A percentile compares a stretch with the other conserved stretches of the same genome.
Evolutionary conservation across 2,329 filamentous ascomycete species (phyloP).

Genomic region (Alternaria sp.): DNA sequence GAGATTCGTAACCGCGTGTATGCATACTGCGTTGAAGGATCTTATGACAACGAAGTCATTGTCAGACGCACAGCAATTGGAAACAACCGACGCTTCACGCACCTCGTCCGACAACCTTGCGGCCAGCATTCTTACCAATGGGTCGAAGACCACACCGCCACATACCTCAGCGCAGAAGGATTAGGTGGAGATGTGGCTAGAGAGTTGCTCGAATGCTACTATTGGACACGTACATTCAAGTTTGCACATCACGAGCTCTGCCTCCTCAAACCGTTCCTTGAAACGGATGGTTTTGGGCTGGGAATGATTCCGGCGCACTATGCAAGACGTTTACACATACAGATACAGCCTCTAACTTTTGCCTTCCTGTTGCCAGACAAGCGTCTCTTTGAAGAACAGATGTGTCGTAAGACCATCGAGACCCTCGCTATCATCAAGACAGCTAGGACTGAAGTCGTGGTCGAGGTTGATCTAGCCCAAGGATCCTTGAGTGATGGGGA

Average conservation of each 20-base stretch:
- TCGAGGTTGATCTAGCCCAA: conserved; percentile 17
- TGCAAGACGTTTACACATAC: conserved; percentile 20
- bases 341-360: conserved; percentile 21
- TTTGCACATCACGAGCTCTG: conserved; percentile 28
- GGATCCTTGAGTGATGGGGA: conserved; percentile 8
- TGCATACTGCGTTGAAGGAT: conserved; percentile 26
- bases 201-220: conserved; percentile 31
- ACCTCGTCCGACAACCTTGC: conserved; percentile 26
- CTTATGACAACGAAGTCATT: conserved; percentile 31
- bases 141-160: conserved; percentile 25
- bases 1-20: conserved; percentile 33
- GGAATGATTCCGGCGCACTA: conserved; percentile 20
- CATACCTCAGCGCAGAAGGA: conserved; percentile 1
- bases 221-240: conserved; percentile 30
- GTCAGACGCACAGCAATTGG: conserved; percentile 18
- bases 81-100: neutral
- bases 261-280: conserved; percentile 20
- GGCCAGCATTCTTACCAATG: conserved; percentile 26
- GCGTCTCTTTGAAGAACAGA: conserved; percentile 13
- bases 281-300: conserved; percentile 18
- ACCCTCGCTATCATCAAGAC: conserved; percentile 12
- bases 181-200: conserved; percentile 13
- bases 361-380: conserved; percentile 12
- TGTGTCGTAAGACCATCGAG: conserved; percentile 11
- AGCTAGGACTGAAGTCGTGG: conserved; percentile 10